Percentiles rank a stretch among this genome's conserved stretches.
Conservation (phyloP, 805 yeast genomes). For the Lachancea lanzarotensis region DNA sequence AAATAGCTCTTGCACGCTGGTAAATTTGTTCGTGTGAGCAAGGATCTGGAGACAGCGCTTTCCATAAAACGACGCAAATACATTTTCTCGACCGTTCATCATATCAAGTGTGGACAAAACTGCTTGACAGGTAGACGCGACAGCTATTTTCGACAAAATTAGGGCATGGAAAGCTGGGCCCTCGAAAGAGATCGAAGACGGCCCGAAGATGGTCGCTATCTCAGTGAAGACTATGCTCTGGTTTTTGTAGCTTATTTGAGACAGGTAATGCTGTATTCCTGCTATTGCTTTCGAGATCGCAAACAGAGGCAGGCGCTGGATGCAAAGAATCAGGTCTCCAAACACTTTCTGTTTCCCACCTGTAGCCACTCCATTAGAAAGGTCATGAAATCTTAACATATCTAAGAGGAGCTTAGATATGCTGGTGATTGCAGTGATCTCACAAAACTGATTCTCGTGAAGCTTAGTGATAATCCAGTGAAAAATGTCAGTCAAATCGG, state of each 20-base stretch:
- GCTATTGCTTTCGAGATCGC: conserved; percentile 6
- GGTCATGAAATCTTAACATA: conserved; percentile 25
- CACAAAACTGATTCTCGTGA: conserved; percentile 36
- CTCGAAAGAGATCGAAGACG: conserved; percentile 25
- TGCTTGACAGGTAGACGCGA: conserved; percentile 18
- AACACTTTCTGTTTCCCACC: conserved; percentile 28
- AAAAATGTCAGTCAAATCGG: conserved; percentile 44
- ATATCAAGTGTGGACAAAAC: conserved; percentile 15
- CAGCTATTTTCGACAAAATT: conserved; percentile 16
- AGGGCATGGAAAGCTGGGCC: conserved; percentile 22
- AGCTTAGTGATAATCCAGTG: conserved; percentile 40
- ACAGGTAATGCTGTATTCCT: conserved; percentile 17
- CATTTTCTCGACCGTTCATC: conserved; percentile 6
- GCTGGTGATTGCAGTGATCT: conserved; percentile 28
- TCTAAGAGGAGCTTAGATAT: conserved; percentile 30
- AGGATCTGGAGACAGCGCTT: not conserved
- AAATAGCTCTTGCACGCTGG: conserved; percentile 14
- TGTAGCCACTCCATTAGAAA: conserved; percentile 14
- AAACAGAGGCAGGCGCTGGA: conserved; percentile 13
- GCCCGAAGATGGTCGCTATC: conserved; percentile 18
- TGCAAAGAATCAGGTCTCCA: conserved; percentile 16
- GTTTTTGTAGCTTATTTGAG: conserved; percentile 20
- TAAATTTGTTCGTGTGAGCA: conserved; percentile 2
- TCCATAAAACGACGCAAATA: conserved; percentile 19
- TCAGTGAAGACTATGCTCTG: conserved; percentile 26